These are phyloP conservation scores for Metarhizium rileyi DNA, from an alignment of 2,329 filamentous ascomycete species.

Conservation along the genomic window DNA sequence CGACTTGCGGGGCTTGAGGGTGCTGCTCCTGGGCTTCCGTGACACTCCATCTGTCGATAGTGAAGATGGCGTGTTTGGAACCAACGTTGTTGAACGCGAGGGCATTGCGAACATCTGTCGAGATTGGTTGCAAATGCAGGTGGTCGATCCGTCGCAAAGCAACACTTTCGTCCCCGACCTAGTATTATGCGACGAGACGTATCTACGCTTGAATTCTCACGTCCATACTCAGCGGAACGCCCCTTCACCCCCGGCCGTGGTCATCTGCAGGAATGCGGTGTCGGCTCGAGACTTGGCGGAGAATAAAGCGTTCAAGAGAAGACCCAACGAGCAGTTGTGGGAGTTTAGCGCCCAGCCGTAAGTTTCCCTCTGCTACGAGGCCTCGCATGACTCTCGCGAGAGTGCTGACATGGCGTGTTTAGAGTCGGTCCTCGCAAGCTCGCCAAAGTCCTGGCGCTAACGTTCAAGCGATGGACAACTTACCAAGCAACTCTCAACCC, in stretches of 20 bases:
- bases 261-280: conserved; percentile 6
- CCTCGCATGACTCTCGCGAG: neutral
- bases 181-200: conserved; percentile 17
- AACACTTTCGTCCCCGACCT: conserved; percentile 16
- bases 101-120: conserved; percentile 17
- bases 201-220: conserved; percentile 13
- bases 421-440: conserved; percentile 29
- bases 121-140: conserved; percentile 23
- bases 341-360: conserved; percentile 30
- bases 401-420: neutral
- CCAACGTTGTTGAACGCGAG: conserved; percentile 5
- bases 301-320: conserved; percentile 1
- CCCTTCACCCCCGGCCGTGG: conserved; percentile 4
- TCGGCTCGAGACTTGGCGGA: conserved; percentile 1
- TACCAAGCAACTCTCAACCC: conserved; percentile 3
- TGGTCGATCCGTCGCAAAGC: conserved; percentile 9
- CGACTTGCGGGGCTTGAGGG: conserved; percentile 21
- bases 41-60: conserved; percentile 5
- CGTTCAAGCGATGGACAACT: conserved; percentile 5
- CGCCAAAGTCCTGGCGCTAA: conserved; percentile 8
- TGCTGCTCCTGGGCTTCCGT: conserved; percentile 16
- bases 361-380: conserved; percentile 5
- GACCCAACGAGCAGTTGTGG: conserved; percentile 14
- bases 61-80: conserved; percentile 3
- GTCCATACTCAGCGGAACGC: conserved; percentile 9